Conservation (phyloP, 208 protist species). For the Entamoeba dispar region DNA sequence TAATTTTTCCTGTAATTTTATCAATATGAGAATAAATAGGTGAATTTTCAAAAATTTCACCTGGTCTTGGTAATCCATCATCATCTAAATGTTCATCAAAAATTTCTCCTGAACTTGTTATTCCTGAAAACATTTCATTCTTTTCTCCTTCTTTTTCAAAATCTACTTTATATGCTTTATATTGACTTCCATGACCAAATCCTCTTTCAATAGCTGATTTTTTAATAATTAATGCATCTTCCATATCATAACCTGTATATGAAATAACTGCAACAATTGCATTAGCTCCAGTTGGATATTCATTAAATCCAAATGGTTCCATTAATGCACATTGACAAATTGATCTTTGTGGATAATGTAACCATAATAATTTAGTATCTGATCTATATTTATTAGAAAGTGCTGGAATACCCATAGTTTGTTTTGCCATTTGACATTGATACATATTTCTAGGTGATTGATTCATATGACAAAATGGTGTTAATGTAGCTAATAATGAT, state of each 20-base stretch:
- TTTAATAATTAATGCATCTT: conserved; percentile 97
- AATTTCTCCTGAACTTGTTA: not conserved
- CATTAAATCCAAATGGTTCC: conserved; percentile 72
- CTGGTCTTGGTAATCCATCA: conserved; percentile 40
- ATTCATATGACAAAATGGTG: conserved; percentile 91
- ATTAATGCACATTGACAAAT: conserved; percentile 60
- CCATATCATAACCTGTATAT: conserved; percentile 98
- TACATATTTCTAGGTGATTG: conserved; percentile 99
- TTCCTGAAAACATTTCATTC: not conserved
- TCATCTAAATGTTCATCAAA: conserved; percentile 25
- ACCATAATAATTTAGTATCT: conserved; percentile 91
- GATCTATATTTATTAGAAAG: conserved; percentile 61
- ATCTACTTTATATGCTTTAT: conserved; percentile 45
- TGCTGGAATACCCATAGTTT: conserved; percentile 87
- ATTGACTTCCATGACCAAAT: conserved; percentile 79
- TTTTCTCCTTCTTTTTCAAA: conserved; percentile 15
- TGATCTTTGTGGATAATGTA: conserved; percentile 80
- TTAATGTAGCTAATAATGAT: conserved; percentile 75
- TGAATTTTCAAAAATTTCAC: conserved; percentile 1
- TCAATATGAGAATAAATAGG: conserved; percentile 25
- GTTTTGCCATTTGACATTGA: conserved; percentile 96
- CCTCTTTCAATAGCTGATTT: conserved; percentile 81
- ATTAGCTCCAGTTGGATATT: conserved; percentile 87
- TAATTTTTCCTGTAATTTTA: conserved; percentile 4
- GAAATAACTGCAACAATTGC: conserved; percentile 92